phyloP scores from a whole-genome alignment of 208 protist species.

The Trypanosoma conorhini region DNA sequence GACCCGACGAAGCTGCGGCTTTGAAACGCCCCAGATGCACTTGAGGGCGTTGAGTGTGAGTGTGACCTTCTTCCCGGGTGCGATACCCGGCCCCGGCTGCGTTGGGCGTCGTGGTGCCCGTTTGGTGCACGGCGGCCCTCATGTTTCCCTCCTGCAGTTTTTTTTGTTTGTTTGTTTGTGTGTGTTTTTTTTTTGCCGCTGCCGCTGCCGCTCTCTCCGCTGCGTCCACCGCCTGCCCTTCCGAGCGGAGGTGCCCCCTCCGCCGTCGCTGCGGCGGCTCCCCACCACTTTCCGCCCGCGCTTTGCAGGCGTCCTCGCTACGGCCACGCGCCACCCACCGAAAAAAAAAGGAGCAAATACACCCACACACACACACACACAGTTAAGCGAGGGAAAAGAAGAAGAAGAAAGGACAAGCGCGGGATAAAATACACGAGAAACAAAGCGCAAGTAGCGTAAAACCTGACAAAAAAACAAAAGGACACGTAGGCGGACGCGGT shows the following conservation, averaged over 20 bases:
- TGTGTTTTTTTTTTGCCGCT: slow-evolving; percentile 14
- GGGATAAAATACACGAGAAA: background rate
- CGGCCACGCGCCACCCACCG: too few relatives aligned
- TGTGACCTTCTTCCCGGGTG: background rate
- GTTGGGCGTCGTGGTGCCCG: too few relatives aligned
- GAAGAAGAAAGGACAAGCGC: background rate
- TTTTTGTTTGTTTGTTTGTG: background rate
- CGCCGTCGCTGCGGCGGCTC: slow-evolving; percentile 16
- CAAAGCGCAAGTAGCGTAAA: background rate
- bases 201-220: slow-evolving; percentile 5
- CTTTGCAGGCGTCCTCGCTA: too few relatives aligned
- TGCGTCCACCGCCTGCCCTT: background rate
- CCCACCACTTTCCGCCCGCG: background rate
- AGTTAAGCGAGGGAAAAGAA: background rate
- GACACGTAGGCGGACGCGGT: background rate
- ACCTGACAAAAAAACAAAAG: background rate
- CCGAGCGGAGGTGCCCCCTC: slow-evolving; percentile 4
- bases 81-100: background rate
- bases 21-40: background rate
- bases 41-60: too few relatives aligned
- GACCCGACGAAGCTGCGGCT: slow-evolving; percentile 55
- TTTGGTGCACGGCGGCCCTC: too few relatives aligned
- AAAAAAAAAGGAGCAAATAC: slow-evolving; percentile 1
- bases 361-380: background rate
- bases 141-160: too few relatives aligned